Evolutionary conservation across 129 eudicot species (phyloP).

Genomic region (Arctium minus): DNA sequence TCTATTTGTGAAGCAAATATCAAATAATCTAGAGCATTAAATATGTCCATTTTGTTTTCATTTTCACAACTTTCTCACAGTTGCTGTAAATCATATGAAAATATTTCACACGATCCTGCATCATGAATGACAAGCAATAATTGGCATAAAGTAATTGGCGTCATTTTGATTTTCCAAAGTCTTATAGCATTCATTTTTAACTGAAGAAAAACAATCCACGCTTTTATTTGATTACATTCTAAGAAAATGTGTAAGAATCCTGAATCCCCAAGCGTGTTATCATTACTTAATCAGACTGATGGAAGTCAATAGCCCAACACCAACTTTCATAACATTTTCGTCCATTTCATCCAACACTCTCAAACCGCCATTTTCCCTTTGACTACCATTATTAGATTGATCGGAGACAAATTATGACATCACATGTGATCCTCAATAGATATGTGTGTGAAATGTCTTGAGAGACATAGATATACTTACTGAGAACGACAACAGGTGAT

Average conservation of each 20-base stretch:
- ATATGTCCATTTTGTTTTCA: not conserved
- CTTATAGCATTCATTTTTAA: not conserved
- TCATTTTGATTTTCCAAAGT: not conserved
- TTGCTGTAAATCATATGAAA: not conserved
- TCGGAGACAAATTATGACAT: not conserved
- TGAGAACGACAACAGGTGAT: conserved; percentile 50
- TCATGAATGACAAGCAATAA: not conserved
- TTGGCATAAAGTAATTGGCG: not conserved
- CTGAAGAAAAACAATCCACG: not conserved
- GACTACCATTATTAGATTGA: not conserved
- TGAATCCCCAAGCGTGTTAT: not conserved
- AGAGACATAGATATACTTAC: conserved; percentile 19
- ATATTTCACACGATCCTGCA: not conserved
- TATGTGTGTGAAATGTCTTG: not conserved
- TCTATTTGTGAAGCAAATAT: not conserved
- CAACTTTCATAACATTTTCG: not conserved
- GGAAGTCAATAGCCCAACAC: not conserved
- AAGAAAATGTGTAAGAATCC: not conserved
- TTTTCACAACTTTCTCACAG: not conserved
- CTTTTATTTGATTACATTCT: not conserved
- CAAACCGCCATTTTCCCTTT: not conserved
- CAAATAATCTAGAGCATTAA: not conserved
- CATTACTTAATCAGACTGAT: not conserved
- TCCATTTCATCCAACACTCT: not conserved
- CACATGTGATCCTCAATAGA: not conserved